Conservation (phyloP, 108 stramenopile species). For the Cyclotella sp. region DNA sequence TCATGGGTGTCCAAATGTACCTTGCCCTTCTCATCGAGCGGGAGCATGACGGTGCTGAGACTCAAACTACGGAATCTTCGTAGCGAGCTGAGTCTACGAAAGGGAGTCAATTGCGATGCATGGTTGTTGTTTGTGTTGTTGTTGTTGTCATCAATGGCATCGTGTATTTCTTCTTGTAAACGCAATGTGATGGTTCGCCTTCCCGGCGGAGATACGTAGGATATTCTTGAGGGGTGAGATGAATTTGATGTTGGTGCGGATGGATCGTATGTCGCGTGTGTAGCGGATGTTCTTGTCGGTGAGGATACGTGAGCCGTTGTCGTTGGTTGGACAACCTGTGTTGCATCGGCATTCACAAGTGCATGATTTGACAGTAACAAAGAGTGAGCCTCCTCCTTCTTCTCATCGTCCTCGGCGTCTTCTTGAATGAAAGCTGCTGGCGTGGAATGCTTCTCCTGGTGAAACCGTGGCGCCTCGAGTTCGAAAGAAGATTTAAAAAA, state of each 20-base stretch:
- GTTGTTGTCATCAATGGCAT: conserved; percentile 13
- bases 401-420: background rate
- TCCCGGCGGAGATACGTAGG: conserved; percentile 3
- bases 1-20: background rate
- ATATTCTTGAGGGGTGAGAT: background rate
- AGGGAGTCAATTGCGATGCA: conserved; percentile 14
- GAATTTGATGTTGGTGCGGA: background rate
- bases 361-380: background rate
- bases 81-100: background rate
- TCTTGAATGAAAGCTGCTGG: too few species aligned
- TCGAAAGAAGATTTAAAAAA: background rate
- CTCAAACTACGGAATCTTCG: conserved; percentile 25
- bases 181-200: conserved; percentile 19
- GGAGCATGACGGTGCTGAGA: background rate
- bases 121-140: conserved; percentile 9
- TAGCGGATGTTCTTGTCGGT: background rate
- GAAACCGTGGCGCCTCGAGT: background rate
- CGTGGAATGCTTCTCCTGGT: background rate
- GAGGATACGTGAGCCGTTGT: background rate
- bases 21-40: conserved; percentile 6
- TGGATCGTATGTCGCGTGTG: background rate
- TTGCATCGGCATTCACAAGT: background rate
- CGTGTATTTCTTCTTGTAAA: conserved; percentile 4
- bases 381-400: background rate
- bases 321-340: background rate